phyloP scores from a whole-genome alignment of 2,329 filamentous ascomycete genomes.

The Colletotrichum cereale region DNA sequence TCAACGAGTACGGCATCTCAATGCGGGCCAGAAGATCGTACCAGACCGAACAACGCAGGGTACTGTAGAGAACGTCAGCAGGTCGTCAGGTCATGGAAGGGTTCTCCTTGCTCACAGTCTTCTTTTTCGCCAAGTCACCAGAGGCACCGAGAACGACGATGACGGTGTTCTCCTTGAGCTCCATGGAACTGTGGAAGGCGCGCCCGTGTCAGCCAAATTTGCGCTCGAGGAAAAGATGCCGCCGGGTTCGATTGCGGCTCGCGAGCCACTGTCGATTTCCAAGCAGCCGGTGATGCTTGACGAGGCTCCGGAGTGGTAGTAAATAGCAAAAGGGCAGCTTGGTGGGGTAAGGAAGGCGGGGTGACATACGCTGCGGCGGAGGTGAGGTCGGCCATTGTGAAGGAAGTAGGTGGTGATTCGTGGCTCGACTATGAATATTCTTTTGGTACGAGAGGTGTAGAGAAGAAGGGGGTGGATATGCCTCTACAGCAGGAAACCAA shows the following conservation, averaged over 20 bases:
- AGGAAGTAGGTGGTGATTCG: conserved; percentile 25
- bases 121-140: conserved; percentile 99
- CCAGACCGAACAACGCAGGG: conserved; percentile 95
- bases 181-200: conserved; percentile 74
- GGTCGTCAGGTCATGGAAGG: conserved; percentile 1
- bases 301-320: conserved; percentile 17
- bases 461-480: conserved; percentile 9
- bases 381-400: conserved; percentile 43
- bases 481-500: conserved; percentile 33
- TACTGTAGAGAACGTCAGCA: conserved; percentile 70
- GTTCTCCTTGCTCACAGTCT: conserved; percentile 75
- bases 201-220: conserved; percentile 29
- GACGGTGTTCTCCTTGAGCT: conserved; percentile 98
- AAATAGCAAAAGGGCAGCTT: conserved; percentile 19
- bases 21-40: conserved; percentile 65
- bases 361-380: conserved; percentile 44
- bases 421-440: conserved; percentile 17
- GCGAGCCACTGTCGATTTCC: neutral
- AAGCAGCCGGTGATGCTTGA: conserved; percentile 12
- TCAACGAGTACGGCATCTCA: neutral
- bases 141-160: conserved; percentile 97
- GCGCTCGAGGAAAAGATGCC: neutral
- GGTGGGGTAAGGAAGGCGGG: conserved; percentile 40
- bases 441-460: conserved; percentile 3
- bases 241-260: conserved; percentile 18